Percentiles rank a stretch among this genome's conserved stretches.
Conservation (phyloP, 2,329 filamentous ascomycete species). For the Epichloe bromicola region DNA sequence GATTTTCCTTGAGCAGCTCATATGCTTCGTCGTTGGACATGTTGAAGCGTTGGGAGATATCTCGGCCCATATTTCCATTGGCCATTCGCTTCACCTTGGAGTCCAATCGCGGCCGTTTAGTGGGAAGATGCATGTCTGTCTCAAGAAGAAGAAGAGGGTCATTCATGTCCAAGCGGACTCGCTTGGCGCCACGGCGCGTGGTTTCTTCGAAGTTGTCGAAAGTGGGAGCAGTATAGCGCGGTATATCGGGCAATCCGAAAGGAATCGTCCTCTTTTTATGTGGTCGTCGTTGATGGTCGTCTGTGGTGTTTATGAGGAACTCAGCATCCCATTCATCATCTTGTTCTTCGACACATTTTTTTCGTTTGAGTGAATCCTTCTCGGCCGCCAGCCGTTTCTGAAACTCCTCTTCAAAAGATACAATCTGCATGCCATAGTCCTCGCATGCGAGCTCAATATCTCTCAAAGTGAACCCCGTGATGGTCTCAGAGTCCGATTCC, state of each 20-base stretch:
- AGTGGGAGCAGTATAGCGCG: conserved; percentile 50
- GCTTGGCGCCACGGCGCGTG: conserved; percentile 61
- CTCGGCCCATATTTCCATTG: conserved; percentile 56
- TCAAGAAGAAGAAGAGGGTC: conserved; percentile 81
- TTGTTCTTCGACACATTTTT: conserved; percentile 22
- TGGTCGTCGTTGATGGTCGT: conserved; percentile 33
- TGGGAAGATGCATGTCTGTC: conserved; percentile 50
- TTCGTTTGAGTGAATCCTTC: conserved; percentile 17
- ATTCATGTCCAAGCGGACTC: conserved; percentile 72
- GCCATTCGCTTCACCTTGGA: conserved; percentile 52
- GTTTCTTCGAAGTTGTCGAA: conserved; percentile 71
- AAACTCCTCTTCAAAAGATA: conserved; percentile 30
- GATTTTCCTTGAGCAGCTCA: conserved; percentile 89
- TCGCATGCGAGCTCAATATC: conserved; percentile 79
- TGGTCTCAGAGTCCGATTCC: conserved; percentile 46
- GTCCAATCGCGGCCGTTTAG: conserved; percentile 44
- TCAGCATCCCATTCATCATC: conserved; percentile 53
- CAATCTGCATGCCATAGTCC: conserved; percentile 63
- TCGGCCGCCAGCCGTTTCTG: conserved; percentile 19
- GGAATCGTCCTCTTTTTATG: conserved; percentile 58
- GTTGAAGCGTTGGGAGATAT: conserved; percentile 76
- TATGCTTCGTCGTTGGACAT: conserved; percentile 95
- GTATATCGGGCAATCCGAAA: conserved; percentile 44
- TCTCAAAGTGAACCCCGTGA: conserved; percentile 63
- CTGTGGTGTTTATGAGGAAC: conserved; percentile 37